Evolutionary conservation across 1,139 yeast species (phyloP), one percentile per base, ranked within the genome.

Genomic region (Geotrichum candidum): DNA sequence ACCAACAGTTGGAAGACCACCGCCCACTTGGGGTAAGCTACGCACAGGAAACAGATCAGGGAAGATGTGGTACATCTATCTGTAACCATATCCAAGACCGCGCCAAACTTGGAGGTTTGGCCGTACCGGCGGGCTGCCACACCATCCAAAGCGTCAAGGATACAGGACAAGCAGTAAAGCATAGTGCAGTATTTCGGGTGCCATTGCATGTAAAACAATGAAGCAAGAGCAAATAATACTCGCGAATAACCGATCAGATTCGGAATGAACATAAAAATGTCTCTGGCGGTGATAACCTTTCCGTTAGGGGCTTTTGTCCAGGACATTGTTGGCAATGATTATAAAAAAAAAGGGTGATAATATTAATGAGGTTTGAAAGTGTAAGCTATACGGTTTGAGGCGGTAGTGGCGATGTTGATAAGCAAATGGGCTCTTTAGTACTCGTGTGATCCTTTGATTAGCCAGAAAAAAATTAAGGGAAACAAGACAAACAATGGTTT

Each of bases 81-180:
- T 35, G 99, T 94, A 48, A 95, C 98, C 99, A 95, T 95, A 76
- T 95, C 99, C 70, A 95, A 81, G 27, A 95, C 96, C 15, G 99
- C 98, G 46, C 99, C 99, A 70, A 91, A 90, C 68, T 84, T 83
- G 48, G 97, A 90, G 18, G 97, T 89, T 75, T 95, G 99, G 72
- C 88, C 84, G 74, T 80, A 90, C 70, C 83, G 83, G 65, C 99
- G 83, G 10, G 99, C 99, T 60, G 97, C 96, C 63, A 88, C 87
- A 3, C 99, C 99, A 73, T 95, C 99, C 67, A 92, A 84, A 0
- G 99, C 99, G 75, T 95, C 99, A 66, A 95, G 79, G 64, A 95
- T 80, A 68, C 99, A 96, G 22, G 97, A 90, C 38, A 91, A 80
- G 31, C 96, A 89, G 73, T 95, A 95, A 58, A 91, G 79, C 27